Percentiles rank a stretch among this genome's conserved stretches.
Conservation (phyloP, 441 rosid species). For the Bocquillonia castaneifolia region DNA sequence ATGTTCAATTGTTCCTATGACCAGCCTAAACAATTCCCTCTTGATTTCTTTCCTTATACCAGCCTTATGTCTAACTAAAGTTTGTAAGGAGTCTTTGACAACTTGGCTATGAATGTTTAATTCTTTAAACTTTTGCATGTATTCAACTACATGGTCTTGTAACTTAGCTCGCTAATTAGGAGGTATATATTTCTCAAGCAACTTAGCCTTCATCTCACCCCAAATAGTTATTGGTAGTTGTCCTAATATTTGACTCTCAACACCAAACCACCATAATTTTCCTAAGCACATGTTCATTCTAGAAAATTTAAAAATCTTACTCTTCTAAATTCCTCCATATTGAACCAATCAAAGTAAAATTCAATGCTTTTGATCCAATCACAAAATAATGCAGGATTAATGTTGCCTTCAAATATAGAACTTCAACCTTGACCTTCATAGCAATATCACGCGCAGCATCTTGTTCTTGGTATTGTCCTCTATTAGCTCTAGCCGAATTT, state of each 20-base stretch:
- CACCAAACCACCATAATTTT: neutral
- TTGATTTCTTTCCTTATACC: no score
- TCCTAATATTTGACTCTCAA: neutral
- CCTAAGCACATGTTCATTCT: neutral
- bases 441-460: no score
- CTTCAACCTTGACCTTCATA: neutral
- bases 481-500: neutral
- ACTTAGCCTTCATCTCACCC: neutral
- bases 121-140: no score
- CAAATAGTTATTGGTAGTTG: neutral
- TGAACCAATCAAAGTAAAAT: neutral
- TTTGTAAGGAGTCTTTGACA: no score
- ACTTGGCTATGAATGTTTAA: no score
- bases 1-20: no score
- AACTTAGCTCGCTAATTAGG: neutral
- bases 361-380: neutral
- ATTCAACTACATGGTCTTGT: neutral
- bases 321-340: neutral
- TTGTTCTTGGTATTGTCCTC: neutral
- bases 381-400: neutral
- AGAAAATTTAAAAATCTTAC: no score
- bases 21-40: no score
- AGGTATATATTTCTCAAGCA: neutral
- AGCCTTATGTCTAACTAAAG: no score
- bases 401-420: neutral